Evolutionary conservation across 2,329 filamentous ascomycete genomes (phyloP), one percentile per base, ranked within the genome.

Genomic region (Metarhizium rileyi): DNA sequence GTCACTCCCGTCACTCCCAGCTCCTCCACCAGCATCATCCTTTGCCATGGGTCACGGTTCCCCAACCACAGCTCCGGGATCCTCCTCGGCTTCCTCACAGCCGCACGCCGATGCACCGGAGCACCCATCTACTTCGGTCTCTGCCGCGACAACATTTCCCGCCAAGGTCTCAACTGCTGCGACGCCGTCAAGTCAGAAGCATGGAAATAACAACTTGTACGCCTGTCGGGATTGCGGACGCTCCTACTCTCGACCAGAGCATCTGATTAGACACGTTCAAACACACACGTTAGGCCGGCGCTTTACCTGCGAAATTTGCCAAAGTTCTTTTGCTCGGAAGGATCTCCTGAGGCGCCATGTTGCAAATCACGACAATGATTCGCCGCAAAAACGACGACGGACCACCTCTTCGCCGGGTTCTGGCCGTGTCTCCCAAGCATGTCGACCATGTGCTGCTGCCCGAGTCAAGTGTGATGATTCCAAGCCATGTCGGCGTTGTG

Each of bases 391-490:
- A 56, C 65, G 73, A 30, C 68, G 74, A 33, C 69, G 73, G 12
- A 69, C 70, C 46, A 67, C 68, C 41, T 61, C 71, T 1, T 71
- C 71, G 1, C 70, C 71, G 3, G 70, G 66, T 16, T 66, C 71
- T 2, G 70, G 72, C 20, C 72, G 76, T 12, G 76, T 79, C 10
- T 73, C 70, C 9, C 74, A 77, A 54, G 76, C 76, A 14, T 79
- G 76, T 54, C 69, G 70, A 23, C 63, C 72, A 9, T 79, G 76
- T 53, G 75, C 76, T 3, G 60, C 68, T 18, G 75, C 76, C 10
- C 67, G 76, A 20, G 73, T 79, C 42, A 78, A 78, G 55, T 79
- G 76, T 52, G 74, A 77, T 52, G 76, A 79, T 50, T 58, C 65
- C 22, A 78, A 79, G 60, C 76, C 76, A 28, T 79, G 76, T 57